phyloP scores from a whole-genome alignment of 768 basidiomycete genomes.

The Pisolithus orientalis region DNA sequence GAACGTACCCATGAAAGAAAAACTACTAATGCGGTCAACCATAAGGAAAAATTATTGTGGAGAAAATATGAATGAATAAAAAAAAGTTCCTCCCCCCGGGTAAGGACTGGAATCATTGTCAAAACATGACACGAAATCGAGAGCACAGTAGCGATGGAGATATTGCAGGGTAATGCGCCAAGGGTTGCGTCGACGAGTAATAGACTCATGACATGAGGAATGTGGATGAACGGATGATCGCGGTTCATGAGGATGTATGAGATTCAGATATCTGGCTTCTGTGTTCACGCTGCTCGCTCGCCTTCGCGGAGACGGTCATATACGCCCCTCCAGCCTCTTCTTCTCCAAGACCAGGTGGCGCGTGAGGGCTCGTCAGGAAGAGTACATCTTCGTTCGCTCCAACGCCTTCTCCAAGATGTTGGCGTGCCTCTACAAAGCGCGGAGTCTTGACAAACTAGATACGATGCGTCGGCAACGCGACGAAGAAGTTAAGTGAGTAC shows the following conservation, averaged over 20 bases:
- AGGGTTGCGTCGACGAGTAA: constrained; percentile 24
- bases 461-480: constrained; percentile 7
- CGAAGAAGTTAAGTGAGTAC: constrained; percentile 1
- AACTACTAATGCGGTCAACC: constrained; percentile 23
- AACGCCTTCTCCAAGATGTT: constrained; percentile 74
- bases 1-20: constrained; percentile 15
- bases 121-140: constrained; percentile 16
- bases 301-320: constrained; percentile 79
- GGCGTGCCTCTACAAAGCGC: constrained; percentile 71
- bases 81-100: constrained; percentile 8
- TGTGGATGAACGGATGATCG: constrained; percentile 13
- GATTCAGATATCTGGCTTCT: constrained; percentile 20
- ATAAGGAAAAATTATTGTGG: constrained; percentile 24
- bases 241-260: constrained; percentile 24
- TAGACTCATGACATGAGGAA: constrained; percentile 8
- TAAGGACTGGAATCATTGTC: constrained; percentile 11
- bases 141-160: constrained; percentile 17
- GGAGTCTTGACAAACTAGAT: constrained; percentile 82
- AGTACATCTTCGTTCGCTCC: constrained; percentile 55
- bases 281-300: constrained; percentile 52
- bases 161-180: constrained; percentile 18
- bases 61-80: constrained; percentile 22
- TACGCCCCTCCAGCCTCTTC: constrained; percentile 83
- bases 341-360: constrained; percentile 61
- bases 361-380: constrained; percentile 49